phyloP scores from a whole-genome alignment of 2,329 filamentous ascomycete genomes.

The Ilyonectria mors-panacis region DNA sequence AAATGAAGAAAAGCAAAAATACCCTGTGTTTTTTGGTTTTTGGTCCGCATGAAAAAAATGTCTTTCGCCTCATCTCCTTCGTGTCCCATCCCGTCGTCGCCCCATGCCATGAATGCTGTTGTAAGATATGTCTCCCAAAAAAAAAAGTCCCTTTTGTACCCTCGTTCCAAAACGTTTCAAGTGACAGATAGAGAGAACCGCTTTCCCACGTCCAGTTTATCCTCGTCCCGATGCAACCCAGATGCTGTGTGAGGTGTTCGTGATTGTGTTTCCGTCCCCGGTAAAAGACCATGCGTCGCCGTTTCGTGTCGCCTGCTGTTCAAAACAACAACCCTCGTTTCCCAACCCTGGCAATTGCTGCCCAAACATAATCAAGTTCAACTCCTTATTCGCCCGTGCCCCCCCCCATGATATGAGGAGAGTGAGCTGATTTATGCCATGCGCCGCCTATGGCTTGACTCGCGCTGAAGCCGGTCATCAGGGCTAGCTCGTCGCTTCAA shows the following conservation, averaged over 20 bases:
- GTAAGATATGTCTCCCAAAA: slow-evolving; percentile 29
- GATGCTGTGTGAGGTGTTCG: slow-evolving; percentile 28
- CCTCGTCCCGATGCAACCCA: slow-evolving; percentile 31
- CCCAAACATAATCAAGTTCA: slow-evolving; percentile 32
- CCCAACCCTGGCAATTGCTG: slow-evolving; percentile 24
- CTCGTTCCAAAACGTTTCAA: slow-evolving; percentile 21
- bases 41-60: slow-evolving; percentile 33
- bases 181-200: slow-evolving; percentile 23
- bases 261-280: slow-evolving; percentile 26
- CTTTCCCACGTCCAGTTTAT: slow-evolving; percentile 24
- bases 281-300: slow-evolving; percentile 25
- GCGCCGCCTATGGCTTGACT: slow-evolving; percentile 61
- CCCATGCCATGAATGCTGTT: slow-evolving; percentile 35
- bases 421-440: slow-evolving; percentile 43
- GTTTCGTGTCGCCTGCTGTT: slow-evolving; percentile 30
- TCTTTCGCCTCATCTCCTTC: slow-evolving; percentile 38
- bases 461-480: slow-evolving; percentile 62
- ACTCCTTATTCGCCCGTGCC: slow-evolving; percentile 33
- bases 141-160: slow-evolving; percentile 17
- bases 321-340: slow-evolving; percentile 25
- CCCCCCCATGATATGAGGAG: slow-evolving; percentile 18
- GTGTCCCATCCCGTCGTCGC: slow-evolving; percentile 37
- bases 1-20: slow-evolving; percentile 37
- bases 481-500: slow-evolving; percentile 67
- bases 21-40: slow-evolving; percentile 38